Evolutionary conservation across 2,329 filamentous ascomycete genomes (phyloP).

Genomic region (Ophiostoma montium): DNA sequence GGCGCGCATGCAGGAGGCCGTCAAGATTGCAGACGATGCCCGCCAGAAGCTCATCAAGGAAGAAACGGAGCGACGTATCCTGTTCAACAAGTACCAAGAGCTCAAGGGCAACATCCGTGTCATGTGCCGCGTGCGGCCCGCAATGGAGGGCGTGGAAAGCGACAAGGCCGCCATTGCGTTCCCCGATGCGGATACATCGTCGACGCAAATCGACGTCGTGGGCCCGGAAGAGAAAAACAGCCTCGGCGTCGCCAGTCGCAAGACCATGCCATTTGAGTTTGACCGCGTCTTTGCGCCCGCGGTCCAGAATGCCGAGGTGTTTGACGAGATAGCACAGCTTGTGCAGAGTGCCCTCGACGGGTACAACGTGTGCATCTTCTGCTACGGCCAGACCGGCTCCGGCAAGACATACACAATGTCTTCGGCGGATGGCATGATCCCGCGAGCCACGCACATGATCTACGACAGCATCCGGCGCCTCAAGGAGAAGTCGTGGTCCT

Average conservation of each 20-base stretch:
- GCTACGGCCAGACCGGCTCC: slow-evolving; percentile 92
- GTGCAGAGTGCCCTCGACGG: slow-evolving; percentile 93
- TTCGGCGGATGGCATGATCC: slow-evolving; percentile 83
- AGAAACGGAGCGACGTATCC: slow-evolving; percentile 75
- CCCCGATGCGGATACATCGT: slow-evolving; percentile 70
- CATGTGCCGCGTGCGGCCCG: slow-evolving; percentile 86
- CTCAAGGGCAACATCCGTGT: slow-evolving; percentile 97
- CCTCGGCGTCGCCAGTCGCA: slow-evolving; percentile 58
- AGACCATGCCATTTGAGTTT: slow-evolving; percentile 77
- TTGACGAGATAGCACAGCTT: slow-evolving; percentile 91
- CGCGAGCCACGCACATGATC: slow-evolving; percentile 82
- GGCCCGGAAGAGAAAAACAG: slow-evolving; percentile 76
- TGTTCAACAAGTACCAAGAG: slow-evolving; percentile 97
- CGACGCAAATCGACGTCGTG: slow-evolving; percentile 71
- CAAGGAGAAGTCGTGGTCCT: slow-evolving; percentile 84
- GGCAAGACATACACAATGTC: slow-evolving; percentile 98
- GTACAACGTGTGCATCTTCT: slow-evolving; percentile 98
- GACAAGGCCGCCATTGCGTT: slow-evolving; percentile 62
- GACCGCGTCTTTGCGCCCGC: slow-evolving; percentile 79
- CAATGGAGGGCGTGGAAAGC: slow-evolving; percentile 43
- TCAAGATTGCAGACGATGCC: slow-evolving; percentile 52
- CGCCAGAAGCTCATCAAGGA: slow-evolving; percentile 78
- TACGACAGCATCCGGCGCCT: slow-evolving; percentile 75
- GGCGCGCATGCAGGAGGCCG: slow-evolving; percentile 62
- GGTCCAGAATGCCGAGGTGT: slow-evolving; percentile 71